Conservation (phyloP, 1,284 basidiomycete species). For the Rhodotorula sp. region DNA sequence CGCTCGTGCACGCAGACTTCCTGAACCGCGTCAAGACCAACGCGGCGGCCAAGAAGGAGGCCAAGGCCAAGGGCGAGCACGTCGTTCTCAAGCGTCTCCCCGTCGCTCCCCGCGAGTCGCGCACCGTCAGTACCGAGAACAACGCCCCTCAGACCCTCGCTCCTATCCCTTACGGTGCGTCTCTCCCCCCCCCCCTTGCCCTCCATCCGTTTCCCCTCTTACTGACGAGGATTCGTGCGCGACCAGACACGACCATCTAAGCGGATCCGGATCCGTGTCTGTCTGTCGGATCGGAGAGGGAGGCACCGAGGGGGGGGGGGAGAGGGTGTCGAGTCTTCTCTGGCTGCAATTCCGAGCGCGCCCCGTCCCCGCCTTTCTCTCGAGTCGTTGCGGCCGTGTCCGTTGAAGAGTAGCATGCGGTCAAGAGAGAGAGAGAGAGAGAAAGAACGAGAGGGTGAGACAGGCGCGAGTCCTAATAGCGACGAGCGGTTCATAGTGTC, state of each 20-base stretch:
- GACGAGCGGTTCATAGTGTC: no score
- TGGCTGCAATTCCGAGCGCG: background rate
- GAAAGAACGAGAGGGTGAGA: background rate
- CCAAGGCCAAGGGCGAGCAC: conserved; percentile 86
- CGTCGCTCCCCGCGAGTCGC: conserved; percentile 75
- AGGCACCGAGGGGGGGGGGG: background rate
- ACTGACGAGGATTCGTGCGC: background rate
- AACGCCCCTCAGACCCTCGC: conserved; percentile 92
- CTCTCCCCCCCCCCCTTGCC: background rate
- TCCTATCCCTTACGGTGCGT: conserved; percentile 66
- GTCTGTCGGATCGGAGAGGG: background rate
- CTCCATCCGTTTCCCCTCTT: background rate
- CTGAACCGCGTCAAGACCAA: conserved; percentile 93
- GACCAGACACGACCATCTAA: conserved; percentile 42
- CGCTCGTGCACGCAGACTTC: conserved; percentile 64
- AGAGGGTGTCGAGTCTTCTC: no score
- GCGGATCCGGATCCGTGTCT: background rate
- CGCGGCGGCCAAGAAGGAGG: conserved; percentile 77
- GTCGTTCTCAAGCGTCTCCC: conserved; percentile 85
- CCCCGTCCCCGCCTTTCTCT: background rate
- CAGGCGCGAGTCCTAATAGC: no score
- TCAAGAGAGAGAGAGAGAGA: background rate
- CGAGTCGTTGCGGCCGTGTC: no score
- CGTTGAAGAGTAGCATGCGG: background rate
- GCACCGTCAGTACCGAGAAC: conserved; percentile 67